Evolutionary conservation across 495 filamentous ascomycete species (phyloP).

Genomic region (Annulohypoxylon moriforme): DNA sequence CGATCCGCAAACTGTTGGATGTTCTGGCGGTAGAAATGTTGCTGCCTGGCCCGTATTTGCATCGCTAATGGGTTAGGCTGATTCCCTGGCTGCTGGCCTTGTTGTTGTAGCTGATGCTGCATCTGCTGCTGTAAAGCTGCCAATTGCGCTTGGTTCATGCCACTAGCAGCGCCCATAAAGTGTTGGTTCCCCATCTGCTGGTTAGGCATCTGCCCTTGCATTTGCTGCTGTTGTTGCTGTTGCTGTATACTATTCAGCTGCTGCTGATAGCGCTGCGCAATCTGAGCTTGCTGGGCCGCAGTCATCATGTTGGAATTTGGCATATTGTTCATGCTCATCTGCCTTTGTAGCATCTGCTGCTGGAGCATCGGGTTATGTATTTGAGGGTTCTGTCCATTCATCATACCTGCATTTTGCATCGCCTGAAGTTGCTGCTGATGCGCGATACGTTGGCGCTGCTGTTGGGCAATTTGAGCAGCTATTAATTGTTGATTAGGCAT

Average conservation of each 20-base stretch:
- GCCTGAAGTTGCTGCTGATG: conserved; percentile 55
- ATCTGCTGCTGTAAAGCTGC: conserved; percentile 54
- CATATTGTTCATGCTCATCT: conserved; percentile 52
- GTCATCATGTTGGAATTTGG: conserved; percentile 41
- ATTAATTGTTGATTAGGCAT: conserved; percentile 54
- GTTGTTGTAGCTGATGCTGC: conserved; percentile 31
- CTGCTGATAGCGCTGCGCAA: conserved; percentile 48
- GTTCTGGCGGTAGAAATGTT: conserved; percentile 59
- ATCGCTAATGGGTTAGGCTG: conserved; percentile 40
- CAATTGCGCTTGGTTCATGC: conserved; percentile 52
- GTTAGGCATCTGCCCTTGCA: conserved; percentile 50
- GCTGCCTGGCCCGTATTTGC: conserved; percentile 46
- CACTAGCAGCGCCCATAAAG: conserved; percentile 47
- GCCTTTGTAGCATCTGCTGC: conserved; percentile 50
- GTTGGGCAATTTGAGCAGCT: conserved; percentile 59
- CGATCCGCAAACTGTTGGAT: conserved; percentile 57
- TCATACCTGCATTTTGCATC: conserved; percentile 53
- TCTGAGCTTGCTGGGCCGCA: conserved; percentile 59
- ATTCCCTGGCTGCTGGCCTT: conserved; percentile 39
- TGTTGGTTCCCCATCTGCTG: conserved; percentile 51
- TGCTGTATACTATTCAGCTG: conserved; percentile 50
- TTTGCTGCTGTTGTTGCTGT: conserved; percentile 46
- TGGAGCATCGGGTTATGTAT: conserved; percentile 52
- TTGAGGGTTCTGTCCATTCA: conserved; percentile 48
- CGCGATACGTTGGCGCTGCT: conserved; percentile 58